Conservation (phyloP, 371 early-diverging fungal genomes). For the Polyrhizophydium stewartii region DNA sequence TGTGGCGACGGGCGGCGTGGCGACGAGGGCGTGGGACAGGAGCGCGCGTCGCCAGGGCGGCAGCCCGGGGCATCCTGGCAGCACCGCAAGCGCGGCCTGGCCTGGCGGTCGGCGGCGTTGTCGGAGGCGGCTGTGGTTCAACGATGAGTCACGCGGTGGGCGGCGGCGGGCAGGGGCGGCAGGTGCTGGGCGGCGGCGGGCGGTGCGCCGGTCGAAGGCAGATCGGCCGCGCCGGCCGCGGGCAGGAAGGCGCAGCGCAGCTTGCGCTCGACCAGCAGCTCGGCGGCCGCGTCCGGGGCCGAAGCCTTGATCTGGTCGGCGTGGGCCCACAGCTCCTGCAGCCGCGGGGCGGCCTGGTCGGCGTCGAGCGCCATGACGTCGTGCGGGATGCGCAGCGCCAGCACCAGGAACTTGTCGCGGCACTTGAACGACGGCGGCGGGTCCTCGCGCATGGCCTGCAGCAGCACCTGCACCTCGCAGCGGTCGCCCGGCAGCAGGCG, state of each 20-base stretch:
- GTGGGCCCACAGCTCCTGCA: slow-evolving; percentile 38
- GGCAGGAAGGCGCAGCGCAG: slow-evolving; percentile 30
- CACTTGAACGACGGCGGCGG: slow-evolving; percentile 74
- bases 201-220: not conserved
- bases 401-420: slow-evolving; percentile 94
- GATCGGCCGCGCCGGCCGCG: not conserved
- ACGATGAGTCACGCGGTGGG: no score
- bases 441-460: slow-evolving; percentile 87
- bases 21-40: no score
- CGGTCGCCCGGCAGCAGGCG: slow-evolving; percentile 68
- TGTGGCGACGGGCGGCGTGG: no score
- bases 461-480: slow-evolving; percentile 77
- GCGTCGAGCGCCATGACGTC: slow-evolving; percentile 24
- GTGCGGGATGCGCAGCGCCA: slow-evolving; percentile 65
- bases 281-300: slow-evolving; percentile 22
- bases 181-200: no score
- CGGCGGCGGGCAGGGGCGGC: no score
- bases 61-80: no score
- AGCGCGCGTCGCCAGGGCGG: no score
- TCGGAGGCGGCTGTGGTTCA: no score
- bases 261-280: slow-evolving; percentile 37
- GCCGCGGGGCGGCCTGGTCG: slow-evolving; percentile 15
- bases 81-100: no score
- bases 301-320: slow-evolving; percentile 37
- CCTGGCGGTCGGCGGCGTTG: no score